phyloP scores from a whole-genome alignment of 2,329 filamentous ascomycete genomes.

The Exophiala xenobiotica region DNA sequence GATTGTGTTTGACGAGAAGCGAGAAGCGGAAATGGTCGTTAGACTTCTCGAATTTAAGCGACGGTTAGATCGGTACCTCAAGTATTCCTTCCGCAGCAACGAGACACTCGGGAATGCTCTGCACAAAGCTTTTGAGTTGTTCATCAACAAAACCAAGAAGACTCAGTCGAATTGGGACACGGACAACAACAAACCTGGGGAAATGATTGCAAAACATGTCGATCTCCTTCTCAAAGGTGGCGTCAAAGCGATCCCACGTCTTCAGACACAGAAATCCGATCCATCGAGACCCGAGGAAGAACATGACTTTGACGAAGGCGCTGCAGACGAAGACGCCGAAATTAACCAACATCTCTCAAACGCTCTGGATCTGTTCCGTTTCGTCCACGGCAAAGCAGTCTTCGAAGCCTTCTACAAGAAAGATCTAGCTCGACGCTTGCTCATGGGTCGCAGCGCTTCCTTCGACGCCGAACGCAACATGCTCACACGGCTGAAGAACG shows the following conservation, averaged over 20 bases:
- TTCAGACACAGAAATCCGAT: conserved; percentile 57
- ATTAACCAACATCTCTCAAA: conserved; percentile 90
- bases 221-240: conserved; percentile 86
- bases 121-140: conserved; percentile 79
- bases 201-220: conserved; percentile 98
- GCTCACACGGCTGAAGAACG: conserved; percentile 84
- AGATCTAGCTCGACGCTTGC: conserved; percentile 80
- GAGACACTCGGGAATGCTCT: conserved; percentile 75
- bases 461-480: conserved; percentile 95
- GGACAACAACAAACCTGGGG: conserved; percentile 88
- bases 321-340: conserved; percentile 71
- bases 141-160: conserved; percentile 86
- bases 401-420: conserved; percentile 99
- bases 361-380: conserved; percentile 90
- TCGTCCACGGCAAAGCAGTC: conserved; percentile 94
- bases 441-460: conserved; percentile 90
- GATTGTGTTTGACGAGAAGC: conserved; percentile 76
- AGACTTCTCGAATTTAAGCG: conserved; percentile 78
- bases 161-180: conserved; percentile 70
- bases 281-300: conserved; percentile 59
- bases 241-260: conserved; percentile 74
- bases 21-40: conserved; percentile 81
- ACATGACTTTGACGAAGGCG: conserved; percentile 55
- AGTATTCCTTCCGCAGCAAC: conserved; percentile 72
- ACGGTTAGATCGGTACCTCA: conserved; percentile 72